Base-by-base conservation (phyloP, 2,329 filamentous ascomycete species). In the Fusarium sp. region DNA sequence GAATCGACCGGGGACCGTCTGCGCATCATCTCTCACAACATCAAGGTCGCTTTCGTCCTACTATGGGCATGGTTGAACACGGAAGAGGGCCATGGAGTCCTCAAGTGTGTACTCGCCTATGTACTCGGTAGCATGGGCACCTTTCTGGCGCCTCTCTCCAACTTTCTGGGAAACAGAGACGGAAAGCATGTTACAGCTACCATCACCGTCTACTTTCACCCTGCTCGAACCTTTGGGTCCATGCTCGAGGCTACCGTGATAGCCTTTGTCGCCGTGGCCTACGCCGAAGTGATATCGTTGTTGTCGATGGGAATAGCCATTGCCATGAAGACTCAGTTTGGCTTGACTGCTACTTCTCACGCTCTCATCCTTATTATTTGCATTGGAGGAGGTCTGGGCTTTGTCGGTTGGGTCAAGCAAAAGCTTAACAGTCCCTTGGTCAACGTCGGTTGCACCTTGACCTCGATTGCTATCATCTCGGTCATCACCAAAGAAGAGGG, bases 101-200 rank as follows among this genome's bases (percentile, higher is more conserved):
- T 98, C 78, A 98, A 98, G 83, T 98, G 95, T 85, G 95, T 94
- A 35, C 84, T 98, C 70, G 96, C 95, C 52, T 98, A 98, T 83
- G 85, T 97, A 5, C 83, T 98, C 37, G 96, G 94, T 20, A 97
- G 94, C 76, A 86, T 97, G 82, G 94, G 92, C 38, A 98, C 95
- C 0, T 96, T 98, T 77, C 91, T 94, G 71, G 89, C 92, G 3
- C 88, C 89, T 4, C 87, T 98, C 65, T 92, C 94, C 18, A 85
- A 87, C 9, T 89, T 95, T 66, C 86, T 98, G 18, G 96, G 96
- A 13, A 88, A 92, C 72, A 93, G 95, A 79, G 95, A 98, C 83
- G 94, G 94, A 60, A 98, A 98, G 80, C 96, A 98, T 83, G 92
- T 98, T 79, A 94, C 98, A 61, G 95, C 95, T 35, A 98, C 96